phyloP scores from a whole-genome alignment of 164 flowering plant species.

The Nymphaea colorata region DNA sequence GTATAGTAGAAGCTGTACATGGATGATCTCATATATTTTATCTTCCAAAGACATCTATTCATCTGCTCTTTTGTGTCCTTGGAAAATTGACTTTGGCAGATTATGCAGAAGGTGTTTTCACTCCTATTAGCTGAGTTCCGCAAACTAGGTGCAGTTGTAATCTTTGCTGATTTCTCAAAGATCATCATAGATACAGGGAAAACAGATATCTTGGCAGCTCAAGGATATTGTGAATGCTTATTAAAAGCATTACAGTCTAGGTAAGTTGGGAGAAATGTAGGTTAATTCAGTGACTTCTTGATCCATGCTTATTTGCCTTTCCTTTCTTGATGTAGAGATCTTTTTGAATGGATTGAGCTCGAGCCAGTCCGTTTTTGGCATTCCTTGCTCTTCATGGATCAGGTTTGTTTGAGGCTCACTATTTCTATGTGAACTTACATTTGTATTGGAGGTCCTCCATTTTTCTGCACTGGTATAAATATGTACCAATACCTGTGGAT shows the following conservation, averaged over 20 bases:
- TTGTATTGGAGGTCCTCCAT: not conserved
- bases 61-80: too few species aligned
- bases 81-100: constrained; percentile 23
- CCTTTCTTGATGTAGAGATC: constrained; percentile 41
- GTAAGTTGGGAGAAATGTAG: constrained; percentile 19
- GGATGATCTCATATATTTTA: too few species aligned
- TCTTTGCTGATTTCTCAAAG: constrained; percentile 88
- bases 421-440: not conserved
- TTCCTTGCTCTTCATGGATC: constrained; percentile 92
- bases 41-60: too few species aligned
- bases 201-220: constrained; percentile 60
- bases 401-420: constrained; percentile 30
- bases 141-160: constrained; percentile 73
- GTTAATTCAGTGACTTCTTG: not conserved
- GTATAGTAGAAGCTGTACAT: too few species aligned
- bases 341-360: constrained; percentile 96
- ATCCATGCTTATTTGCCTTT: not conserved
- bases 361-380: constrained; percentile 85
- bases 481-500: too few species aligned
- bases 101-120: constrained; percentile 95
- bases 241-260: constrained; percentile 70
- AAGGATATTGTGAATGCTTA: constrained; percentile 86
- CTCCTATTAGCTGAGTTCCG: constrained; percentile 80
- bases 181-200: constrained; percentile 91
- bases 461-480: not conserved